Percentiles rank a stretch among this genome's conserved stretches.
These are phyloP conservation scores for Dioszegia hungarica DNA, from an alignment of 768 basidiomycete genomes.

Conservation along the genomic window DNA sequence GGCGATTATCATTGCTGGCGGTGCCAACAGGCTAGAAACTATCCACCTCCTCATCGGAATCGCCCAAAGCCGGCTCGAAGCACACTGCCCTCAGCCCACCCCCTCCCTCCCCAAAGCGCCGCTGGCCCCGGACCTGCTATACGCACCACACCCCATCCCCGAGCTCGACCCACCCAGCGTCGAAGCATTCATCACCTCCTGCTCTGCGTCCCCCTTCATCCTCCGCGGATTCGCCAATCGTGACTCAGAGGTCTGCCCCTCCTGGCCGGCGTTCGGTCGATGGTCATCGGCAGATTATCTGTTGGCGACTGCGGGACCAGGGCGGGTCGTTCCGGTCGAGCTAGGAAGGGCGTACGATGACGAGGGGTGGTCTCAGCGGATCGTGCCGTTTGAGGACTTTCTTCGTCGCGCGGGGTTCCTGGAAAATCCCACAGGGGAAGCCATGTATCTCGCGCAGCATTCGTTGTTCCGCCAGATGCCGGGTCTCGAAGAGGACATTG, in stretches of 20 bases:
- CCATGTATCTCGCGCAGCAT: constrained; percentile 85
- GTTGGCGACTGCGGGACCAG: constrained; percentile 64
- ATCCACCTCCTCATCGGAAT: constrained; percentile 61
- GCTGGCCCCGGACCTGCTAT: neutral
- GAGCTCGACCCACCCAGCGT: constrained; percentile 59
- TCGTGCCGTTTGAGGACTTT: constrained; percentile 75
- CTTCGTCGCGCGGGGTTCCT: constrained; percentile 53
- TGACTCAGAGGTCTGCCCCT: neutral
- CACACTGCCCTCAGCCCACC: too few relatives aligned
- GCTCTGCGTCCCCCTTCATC: constrained; percentile 66
- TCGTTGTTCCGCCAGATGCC: constrained; percentile 81
- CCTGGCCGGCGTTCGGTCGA: constrained; percentile 74
- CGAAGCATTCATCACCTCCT: constrained; percentile 54
- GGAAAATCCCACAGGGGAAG: neutral
- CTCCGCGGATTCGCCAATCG: constrained; percentile 55
- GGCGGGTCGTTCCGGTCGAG: constrained; percentile 84
- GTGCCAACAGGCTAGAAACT: constrained; percentile 59
- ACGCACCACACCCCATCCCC: constrained; percentile 50
- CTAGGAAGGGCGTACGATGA: constrained; percentile 76
- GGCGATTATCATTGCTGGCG: constrained; percentile 78
- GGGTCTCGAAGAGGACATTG: constrained; percentile 64
- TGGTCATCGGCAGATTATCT: constrained; percentile 74
- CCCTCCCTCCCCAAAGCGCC: neutral
- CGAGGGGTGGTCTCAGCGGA: constrained; percentile 71
- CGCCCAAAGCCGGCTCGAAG: constrained; percentile 64